Base-by-base conservation (phyloP, 371 early-diverging fungal species). In the Rhizopus arrhizus region DNA sequence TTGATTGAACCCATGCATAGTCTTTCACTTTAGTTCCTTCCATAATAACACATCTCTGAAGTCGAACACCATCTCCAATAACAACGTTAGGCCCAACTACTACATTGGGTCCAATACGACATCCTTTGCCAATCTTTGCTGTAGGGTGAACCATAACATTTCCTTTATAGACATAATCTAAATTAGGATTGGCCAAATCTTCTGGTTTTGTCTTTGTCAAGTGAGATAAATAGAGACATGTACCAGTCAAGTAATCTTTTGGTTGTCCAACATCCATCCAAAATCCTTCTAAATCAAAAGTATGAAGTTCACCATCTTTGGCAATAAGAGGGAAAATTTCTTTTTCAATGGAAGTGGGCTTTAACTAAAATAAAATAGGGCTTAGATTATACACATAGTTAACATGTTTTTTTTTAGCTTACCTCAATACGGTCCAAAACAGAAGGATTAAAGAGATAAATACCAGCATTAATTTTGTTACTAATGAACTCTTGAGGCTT, bases 201-300 rank as follows among this genome's bases (percentile, higher is more conserved):
- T 87, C 80, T 42, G 95, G 94, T 28, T 78, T 72, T 68, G 81
- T 82, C 78, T 94, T 89, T 65, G 89, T 77, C 56, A 95, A 65
- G 61, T 92, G 91, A 38, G 89, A 74, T 54, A 99, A 87, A 75
- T 96, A 99, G 61, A 99, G 85, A 65, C 92, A 91, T 34, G 96
- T 96, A 47, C 98, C 99, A 5, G 90, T 92, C 68, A 99, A 82
- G 75, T 94, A 99, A 75, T 99, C 99, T 75, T 93, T 94, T 61
- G 99, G 99, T 81, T 99, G 99, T 40, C 99, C 99, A 56, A 99
- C 99, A 71, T 99, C 99, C 97, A 96, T 97, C 99, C 99, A 99
- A 89, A 93, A 99, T 58, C 99, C 99, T 55, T 95, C 91, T 56
- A 99, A 85, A 35, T 95, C 93, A 77, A 95, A 97, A 34, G 93